These are phyloP conservation scores for Polygonum maritimum DNA, from an alignment of 148 eudicot genomes.

Conservation along the genomic window DNA sequence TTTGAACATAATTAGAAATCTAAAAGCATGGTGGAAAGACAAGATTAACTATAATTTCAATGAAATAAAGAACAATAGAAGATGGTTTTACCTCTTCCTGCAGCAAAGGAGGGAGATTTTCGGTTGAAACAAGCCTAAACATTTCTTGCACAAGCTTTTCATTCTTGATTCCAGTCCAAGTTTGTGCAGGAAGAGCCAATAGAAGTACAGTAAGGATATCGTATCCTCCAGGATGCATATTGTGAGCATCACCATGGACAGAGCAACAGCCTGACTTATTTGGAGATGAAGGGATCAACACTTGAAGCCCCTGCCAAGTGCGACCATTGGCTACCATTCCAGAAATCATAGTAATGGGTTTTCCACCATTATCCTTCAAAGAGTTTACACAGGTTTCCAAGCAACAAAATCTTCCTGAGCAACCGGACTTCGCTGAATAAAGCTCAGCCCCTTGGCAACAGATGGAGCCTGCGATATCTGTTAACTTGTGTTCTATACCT, in stretches of 20 bases:
- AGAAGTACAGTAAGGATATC: slow-evolving; percentile 34
- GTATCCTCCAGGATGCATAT: slow-evolving; percentile 19
- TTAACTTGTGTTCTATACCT: slow-evolving; percentile 19
- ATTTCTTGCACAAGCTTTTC: slow-evolving; percentile 23
- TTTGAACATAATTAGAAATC: not conserved
- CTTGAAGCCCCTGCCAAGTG: slow-evolving; percentile 15
- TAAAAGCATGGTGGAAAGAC: not conserved
- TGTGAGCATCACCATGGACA: slow-evolving; percentile 6
- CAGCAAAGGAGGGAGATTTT: slow-evolving; percentile 26
- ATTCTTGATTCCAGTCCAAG: slow-evolving; percentile 30
- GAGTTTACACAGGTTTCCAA: slow-evolving; percentile 10
- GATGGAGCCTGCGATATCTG: slow-evolving; percentile 22
- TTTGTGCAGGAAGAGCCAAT: slow-evolving; percentile 33
- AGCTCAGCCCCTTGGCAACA: slow-evolving; percentile 41
- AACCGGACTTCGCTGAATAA: slow-evolving; percentile 18
- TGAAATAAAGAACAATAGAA: not conserved
- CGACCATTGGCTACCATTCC: slow-evolving; percentile 20
- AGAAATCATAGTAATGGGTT: slow-evolving; percentile 20
- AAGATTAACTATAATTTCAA: not conserved
- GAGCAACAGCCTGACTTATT: slow-evolving; percentile 11
- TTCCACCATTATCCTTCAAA: slow-evolving; percentile 15
- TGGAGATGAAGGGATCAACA: slow-evolving; percentile 32
- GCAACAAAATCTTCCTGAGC: slow-evolving; percentile 14
- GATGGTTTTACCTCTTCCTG: slow-evolving; percentile 31
- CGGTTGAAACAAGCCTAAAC: slow-evolving; percentile 17